Evolutionary conservation across 2,329 filamentous ascomycete genomes (phyloP).

Genomic region (Immersiporthe knoxdaviesiana): DNA sequence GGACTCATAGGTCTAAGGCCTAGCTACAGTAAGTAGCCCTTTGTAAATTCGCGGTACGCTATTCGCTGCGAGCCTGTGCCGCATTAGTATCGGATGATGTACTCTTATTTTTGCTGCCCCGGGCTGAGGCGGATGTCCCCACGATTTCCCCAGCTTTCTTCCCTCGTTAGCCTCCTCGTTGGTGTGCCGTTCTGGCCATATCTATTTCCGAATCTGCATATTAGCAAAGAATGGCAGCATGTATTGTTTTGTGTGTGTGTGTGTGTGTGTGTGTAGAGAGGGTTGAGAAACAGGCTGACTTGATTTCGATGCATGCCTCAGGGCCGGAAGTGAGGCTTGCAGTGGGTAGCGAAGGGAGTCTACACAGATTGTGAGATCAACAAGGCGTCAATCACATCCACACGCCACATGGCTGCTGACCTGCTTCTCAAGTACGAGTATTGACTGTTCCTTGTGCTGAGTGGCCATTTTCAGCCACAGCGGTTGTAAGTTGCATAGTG

Average conservation of each 20-base stretch:
- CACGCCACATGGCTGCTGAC: background rate
- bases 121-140: slow-evolving; percentile 4
- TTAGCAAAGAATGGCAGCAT: background rate
- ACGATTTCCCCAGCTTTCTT: slow-evolving; percentile 7
- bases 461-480: too few species aligned
- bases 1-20: background rate
- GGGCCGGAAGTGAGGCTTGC: background rate
- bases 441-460: background rate
- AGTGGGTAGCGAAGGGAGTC: too few species aligned
- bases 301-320: background rate
- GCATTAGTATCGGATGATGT: slow-evolving; percentile 3
- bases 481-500: background rate
- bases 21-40: too few species aligned
- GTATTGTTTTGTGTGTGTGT: too few species aligned
- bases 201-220: background rate
- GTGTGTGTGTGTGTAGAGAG: background rate
- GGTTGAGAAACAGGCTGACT: background rate
- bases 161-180: background rate
- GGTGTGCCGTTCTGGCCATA: background rate
- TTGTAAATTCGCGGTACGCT: background rate
- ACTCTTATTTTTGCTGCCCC: background rate
- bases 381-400: background rate
- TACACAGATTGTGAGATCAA: background rate
- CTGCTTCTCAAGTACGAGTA: too few species aligned
- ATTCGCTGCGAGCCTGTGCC: background rate